A percentile compares a stretch with the other conserved stretches of the same genome.
Evolutionary conservation across 768 basidiomycete species (phyloP).

Genomic region (Xanthoconium stramineum): DNA sequence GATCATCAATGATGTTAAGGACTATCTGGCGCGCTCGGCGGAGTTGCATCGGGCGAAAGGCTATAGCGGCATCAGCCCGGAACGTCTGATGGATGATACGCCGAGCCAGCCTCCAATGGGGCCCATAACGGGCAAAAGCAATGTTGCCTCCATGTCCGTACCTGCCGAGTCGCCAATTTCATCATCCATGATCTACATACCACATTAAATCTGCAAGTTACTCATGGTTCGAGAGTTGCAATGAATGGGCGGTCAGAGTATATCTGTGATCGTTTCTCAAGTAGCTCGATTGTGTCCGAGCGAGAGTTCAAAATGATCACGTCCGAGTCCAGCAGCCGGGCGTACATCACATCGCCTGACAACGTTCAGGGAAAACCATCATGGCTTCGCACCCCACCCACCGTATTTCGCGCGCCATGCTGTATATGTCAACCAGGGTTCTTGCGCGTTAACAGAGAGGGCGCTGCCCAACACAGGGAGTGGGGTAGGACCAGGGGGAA

Average conservation of each 20-base stretch:
- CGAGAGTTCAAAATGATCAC: no score
- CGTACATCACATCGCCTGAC: background rate
- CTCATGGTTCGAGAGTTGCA: no score
- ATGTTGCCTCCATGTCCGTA: background rate
- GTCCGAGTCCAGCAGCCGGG: background rate
- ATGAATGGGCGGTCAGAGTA: background rate
- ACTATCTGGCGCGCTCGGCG: slow-evolving; percentile 5
- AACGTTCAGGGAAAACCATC: background rate
- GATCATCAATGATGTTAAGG: slow-evolving; percentile 5
- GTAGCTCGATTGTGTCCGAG: no score
- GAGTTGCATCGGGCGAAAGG: slow-evolving; percentile 14
- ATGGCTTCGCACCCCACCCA: background rate
- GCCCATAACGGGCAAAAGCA: background rate
- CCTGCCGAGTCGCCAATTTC: background rate
- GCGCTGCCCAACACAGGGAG: background rate
- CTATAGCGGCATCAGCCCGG: background rate
- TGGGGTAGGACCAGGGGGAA: background rate
- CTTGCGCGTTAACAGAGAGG: background rate
- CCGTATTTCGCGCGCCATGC: background rate
- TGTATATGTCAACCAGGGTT: background rate
- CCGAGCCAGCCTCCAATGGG: slow-evolving; percentile 11
- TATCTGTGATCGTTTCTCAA: no score
- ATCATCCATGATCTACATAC: background rate
- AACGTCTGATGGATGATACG: slow-evolving; percentile 3
- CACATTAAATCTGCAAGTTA: no score